Base-by-base conservation (phyloP, 352 stramenopile genomes). In the Phytophthora sansomeana region DNA sequence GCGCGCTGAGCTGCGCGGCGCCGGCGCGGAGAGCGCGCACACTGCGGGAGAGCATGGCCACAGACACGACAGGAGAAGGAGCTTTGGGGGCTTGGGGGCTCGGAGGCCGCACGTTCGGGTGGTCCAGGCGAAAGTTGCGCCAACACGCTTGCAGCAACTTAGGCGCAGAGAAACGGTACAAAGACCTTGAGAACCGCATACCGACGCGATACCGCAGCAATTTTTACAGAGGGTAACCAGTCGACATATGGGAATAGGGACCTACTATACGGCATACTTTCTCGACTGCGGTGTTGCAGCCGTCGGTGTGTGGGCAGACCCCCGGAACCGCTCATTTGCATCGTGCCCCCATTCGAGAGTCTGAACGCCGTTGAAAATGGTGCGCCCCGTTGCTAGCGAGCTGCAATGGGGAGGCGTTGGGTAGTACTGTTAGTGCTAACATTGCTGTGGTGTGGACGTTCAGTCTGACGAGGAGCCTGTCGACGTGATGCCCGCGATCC, bases 401-500 rank as follows among this genome's bases (percentile, higher is more conserved):
- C 5, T 13, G n/a, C n/a, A 38, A 38, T 1, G 4, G 39, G 39
- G 4, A 46, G 39, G 36, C 14, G 13, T 11, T 9, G 6, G 39
- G 8, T n/a, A n/a, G n/a, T n/a, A n/a, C n/a, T n/a, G n/a, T 28
- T 5, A 26, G 3, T 13, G 3, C 8, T 17, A 6, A 28, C 6
- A 19, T 14, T 24, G 9, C 28, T 60, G 24, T 39, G 4, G 28
- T 44, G 2, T 65, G 43, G 60, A 7, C 53, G 9, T 55, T 14
- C 55, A 91, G 84, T 80, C 79, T 67, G 80, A 77, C 67, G 88
- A 96, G 89, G 94, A 98, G 75, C 82, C 90, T 67, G 93, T 98
- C 68, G 92, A 98, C 83, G 88, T 91, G 67, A 96, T 98, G 81
- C 93, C 95, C 39, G 77, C 86, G 64, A 97, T 98, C 71, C 92